A percentile compares a stretch with the other conserved stretches of the same genome.
Conservation (phyloP, 2,329 filamentous ascomycete species). For the Diplodia mutila region DNA sequence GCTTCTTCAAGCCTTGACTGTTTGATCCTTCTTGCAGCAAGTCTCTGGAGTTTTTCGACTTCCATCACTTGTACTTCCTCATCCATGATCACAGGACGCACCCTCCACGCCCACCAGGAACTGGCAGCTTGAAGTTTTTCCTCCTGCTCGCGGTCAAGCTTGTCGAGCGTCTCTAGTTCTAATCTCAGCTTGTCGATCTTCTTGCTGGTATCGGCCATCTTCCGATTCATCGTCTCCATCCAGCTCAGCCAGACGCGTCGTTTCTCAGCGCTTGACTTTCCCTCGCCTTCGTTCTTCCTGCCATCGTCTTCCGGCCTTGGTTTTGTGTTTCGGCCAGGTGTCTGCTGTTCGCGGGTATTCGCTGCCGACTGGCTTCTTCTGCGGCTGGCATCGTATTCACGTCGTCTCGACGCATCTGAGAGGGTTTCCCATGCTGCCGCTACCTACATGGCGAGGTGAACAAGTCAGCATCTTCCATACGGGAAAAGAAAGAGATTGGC, state of each 20-base stretch:
- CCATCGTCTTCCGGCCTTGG: background rate
- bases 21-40: background rate
- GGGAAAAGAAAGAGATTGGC: background rate
- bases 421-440: background rate
- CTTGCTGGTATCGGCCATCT: background rate
- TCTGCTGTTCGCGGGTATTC: background rate
- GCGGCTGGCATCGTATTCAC: background rate
- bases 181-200: background rate
- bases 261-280: background rate
- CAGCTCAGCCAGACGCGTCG: background rate
- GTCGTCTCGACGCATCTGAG: background rate
- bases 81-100: background rate
- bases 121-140: background rate
- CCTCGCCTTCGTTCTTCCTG: background rate
- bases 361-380: background rate
- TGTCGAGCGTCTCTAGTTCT: background rate
- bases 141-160: background rate
- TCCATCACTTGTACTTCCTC: background rate
- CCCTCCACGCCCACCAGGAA: background rate
- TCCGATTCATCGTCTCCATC: background rate
- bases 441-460: background rate
- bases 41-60: background rate
- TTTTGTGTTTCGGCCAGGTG: background rate
- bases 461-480: background rate
- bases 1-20: background rate